Evolutionary conservation across 2,329 filamentous ascomycete species (phyloP).

Genomic region (Penicillium palitans): DNA sequence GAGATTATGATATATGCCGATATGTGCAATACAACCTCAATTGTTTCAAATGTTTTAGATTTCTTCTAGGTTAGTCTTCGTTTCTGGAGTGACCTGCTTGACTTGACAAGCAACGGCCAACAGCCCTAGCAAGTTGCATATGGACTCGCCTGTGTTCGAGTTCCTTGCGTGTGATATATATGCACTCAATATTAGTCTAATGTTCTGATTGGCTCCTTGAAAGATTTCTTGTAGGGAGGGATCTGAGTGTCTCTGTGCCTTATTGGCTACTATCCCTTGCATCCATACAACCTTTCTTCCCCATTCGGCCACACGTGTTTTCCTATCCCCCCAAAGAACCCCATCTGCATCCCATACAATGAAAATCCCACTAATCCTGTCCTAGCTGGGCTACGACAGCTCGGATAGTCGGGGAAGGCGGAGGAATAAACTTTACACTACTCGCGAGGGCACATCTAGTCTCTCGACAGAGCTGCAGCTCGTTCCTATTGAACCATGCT

Average conservation of each 20-base stretch:
- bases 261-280: conserved; percentile 20
- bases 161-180: conserved; percentile 28
- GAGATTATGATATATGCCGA: conserved; percentile 12
- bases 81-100: conserved; percentile 1
- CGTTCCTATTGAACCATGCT: conserved; percentile 12
- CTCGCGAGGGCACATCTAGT: conserved; percentile 5
- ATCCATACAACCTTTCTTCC: conserved; percentile 16
- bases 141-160: conserved; percentile 15
- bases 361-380: conserved; percentile 5
- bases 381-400: conserved; percentile 6
- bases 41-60: conserved; percentile 2
- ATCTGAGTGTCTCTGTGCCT: conserved; percentile 1
- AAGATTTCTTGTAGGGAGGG: conserved; percentile 6
- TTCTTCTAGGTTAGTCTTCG: neutral
- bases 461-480: neutral
- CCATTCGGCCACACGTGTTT: conserved; percentile 19
- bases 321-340: neutral
- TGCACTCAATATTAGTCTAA: conserved; percentile 1
- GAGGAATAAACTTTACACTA: conserved; percentile 19
- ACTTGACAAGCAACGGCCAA: neutral
- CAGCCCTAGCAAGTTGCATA: conserved; percentile 6
- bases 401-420: conserved; percentile 10
- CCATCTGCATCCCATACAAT: conserved; percentile 1
- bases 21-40: conserved; percentile 11
- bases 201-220: neutral